phyloP scores from a whole-genome alignment of 2,329 filamentous ascomycete species.

The Monosporascus sp. region DNA sequence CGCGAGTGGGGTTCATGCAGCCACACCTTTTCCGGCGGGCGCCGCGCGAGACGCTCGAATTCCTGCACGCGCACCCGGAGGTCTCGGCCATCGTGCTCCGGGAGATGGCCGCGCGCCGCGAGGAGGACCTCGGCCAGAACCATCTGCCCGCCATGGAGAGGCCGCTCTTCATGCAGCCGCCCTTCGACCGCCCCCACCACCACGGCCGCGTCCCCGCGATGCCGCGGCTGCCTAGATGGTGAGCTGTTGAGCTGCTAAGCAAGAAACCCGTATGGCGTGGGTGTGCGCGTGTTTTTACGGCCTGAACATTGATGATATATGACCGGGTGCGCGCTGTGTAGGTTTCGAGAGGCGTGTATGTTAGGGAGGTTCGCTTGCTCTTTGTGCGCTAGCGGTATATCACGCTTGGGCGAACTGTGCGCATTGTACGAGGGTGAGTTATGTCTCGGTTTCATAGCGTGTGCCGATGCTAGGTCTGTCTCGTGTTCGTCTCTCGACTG shows the following conservation, averaged over 20 bases:
- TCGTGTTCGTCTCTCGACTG: too few relatives aligned
- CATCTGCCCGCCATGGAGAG: conserved; percentile 41
- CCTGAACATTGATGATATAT: too few relatives aligned
- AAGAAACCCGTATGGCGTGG: neutral
- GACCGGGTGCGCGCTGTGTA: too few relatives aligned
- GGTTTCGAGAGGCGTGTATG: too few relatives aligned
- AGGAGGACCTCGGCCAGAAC: conserved; percentile 30
- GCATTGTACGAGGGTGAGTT: too few relatives aligned
- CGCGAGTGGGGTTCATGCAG: conserved; percentile 43
- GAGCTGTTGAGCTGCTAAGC: neutral
- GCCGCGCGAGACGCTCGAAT: conserved; percentile 35
- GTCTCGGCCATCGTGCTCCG: conserved; percentile 40
- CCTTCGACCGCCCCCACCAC: conserved; percentile 4
- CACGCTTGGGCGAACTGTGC: too few relatives aligned
- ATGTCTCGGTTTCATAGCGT: too few relatives aligned
- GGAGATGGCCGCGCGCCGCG: conserved; percentile 40
- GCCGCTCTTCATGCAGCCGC: conserved; percentile 20
- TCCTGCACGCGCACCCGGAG: conserved; percentile 39
- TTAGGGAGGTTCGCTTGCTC: too few relatives aligned
- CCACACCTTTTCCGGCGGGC: conserved; percentile 36
- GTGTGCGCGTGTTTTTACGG: too few relatives aligned
- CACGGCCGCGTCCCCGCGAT: neutral
- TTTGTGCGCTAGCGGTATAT: too few relatives aligned
- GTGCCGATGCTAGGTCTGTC: too few relatives aligned
- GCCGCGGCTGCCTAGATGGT: neutral